Conservation (phyloP, 2,329 filamentous ascomycete species). For the Thelonectria olida region DNA sequence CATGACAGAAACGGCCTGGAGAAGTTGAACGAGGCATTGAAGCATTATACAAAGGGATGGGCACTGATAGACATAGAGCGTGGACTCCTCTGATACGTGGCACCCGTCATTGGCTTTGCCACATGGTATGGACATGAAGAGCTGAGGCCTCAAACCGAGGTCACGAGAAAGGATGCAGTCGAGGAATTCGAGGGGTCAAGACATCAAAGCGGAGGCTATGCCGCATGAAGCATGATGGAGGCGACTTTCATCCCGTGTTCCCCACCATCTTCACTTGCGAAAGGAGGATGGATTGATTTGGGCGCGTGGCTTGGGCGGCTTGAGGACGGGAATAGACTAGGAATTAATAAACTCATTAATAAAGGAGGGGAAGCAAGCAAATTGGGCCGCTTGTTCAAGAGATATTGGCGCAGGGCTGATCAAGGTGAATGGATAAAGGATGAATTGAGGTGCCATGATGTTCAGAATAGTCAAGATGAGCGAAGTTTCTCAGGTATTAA, state of each 20-base stretch:
- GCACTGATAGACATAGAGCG: not conserved
- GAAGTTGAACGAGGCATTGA: too few relatives aligned
- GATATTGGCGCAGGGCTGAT: not conserved
- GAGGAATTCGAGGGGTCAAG: slow-evolving; percentile 1
- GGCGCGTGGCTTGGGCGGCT: too few relatives aligned
- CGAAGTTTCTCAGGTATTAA: too few relatives aligned
- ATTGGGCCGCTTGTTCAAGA: too few relatives aligned
- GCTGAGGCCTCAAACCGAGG: too few relatives aligned
- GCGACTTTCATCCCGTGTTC: not conserved
- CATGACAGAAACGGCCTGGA: too few relatives aligned
- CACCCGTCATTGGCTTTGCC: too few relatives aligned
- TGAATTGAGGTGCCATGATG: too few relatives aligned
- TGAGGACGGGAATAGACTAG: not conserved
- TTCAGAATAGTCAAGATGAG: too few relatives aligned
- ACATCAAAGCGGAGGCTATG: slow-evolving; percentile 5
- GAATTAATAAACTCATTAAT: not conserved
- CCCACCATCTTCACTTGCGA: not conserved
- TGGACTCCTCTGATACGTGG: too few relatives aligned
- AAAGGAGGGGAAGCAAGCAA: not conserved
- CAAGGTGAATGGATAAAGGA: too few relatives aligned
- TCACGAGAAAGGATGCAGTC: slow-evolving; percentile 4
- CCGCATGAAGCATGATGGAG: slow-evolving; percentile 1
- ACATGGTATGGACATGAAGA: not conserved
- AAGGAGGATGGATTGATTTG: slow-evolving; percentile 1
- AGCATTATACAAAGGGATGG: not conserved